Percentiles rank a stretch among this genome's conserved stretches.
phyloP scores from a whole-genome alignment of 1,284 basidiomycete species.

The Trichosporon sp. region DNA sequence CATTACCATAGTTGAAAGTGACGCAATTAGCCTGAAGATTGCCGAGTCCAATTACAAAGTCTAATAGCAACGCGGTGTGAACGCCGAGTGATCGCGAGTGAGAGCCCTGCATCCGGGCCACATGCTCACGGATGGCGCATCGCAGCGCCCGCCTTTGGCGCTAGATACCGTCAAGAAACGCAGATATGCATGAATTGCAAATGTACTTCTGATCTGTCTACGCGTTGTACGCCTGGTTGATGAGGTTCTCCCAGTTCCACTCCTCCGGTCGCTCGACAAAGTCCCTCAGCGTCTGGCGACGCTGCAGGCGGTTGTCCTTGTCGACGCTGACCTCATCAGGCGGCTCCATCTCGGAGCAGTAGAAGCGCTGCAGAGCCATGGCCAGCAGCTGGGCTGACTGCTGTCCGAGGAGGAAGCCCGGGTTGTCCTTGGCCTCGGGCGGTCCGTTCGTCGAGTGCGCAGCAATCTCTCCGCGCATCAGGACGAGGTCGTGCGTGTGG shows the following conservation, averaged over 20 bases:
- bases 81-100: too few relatives aligned
- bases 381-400: conserved; percentile 75
- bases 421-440: conserved; percentile 27
- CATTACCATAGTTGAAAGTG: not conserved
- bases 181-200: conserved; percentile 13
- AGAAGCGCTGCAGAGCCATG: conserved; percentile 74
- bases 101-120: not conserved
- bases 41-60: not conserved
- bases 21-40: not conserved
- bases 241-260: conserved; percentile 45
- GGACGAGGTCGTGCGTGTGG: conserved; percentile 69
- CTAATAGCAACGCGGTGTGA: too few relatives aligned
- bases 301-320: conserved; percentile 31
- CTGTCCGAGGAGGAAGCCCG: conserved; percentile 62
- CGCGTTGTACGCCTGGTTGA: conserved; percentile 41
- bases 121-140: too few relatives aligned
- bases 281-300: conserved; percentile 33
- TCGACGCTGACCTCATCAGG: conserved; percentile 26
- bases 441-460: conserved; percentile 48
- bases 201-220: not conserved
- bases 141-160: too few relatives aligned
- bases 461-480: conserved; percentile 89
- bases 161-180: not conserved
- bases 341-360: conserved; percentile 45
- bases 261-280: conserved; percentile 45